Conservation (phyloP, 495 filamentous ascomycete species). For the Pyrenula aspistea region DNA sequence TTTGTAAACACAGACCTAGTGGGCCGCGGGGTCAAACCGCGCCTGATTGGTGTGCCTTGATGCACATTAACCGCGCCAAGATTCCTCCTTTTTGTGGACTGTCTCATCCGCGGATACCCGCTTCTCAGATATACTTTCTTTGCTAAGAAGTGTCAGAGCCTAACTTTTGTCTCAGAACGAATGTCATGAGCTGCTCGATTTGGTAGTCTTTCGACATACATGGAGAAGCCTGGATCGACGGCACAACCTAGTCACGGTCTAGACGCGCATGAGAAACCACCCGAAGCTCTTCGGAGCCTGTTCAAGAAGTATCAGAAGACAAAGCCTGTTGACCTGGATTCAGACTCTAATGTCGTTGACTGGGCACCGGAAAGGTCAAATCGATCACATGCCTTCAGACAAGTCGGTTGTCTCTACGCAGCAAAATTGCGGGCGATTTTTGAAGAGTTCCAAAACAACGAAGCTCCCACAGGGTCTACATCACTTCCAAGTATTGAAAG, state of each 20-base stretch:
- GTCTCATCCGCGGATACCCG: too few relatives aligned
- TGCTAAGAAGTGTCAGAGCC: too few relatives aligned
- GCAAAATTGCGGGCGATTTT: neutral
- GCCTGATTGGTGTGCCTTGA: neutral
- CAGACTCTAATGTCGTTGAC: slow-evolving; percentile 38
- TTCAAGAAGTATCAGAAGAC: slow-evolving; percentile 55
- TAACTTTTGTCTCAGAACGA: too few relatives aligned
- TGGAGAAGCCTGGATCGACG: too few relatives aligned
- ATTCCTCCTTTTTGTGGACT: neutral
- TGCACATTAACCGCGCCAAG: neutral
- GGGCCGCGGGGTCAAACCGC: neutral
- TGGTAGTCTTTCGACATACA: too few relatives aligned
- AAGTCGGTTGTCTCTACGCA: neutral
- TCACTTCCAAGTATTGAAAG: neutral
- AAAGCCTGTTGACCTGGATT: slow-evolving; percentile 25
- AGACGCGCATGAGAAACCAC: slow-evolving; percentile 60
- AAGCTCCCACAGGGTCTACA: neutral
- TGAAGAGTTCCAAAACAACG: neutral
- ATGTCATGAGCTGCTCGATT: too few relatives aligned
- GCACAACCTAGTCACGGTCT: slow-evolving; percentile 31
- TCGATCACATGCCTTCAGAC: neutral
- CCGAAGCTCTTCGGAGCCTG: slow-evolving; percentile 44
- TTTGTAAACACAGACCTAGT: neutral
- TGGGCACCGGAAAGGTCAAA: neutral
- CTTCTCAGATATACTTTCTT: too few relatives aligned